Base-by-base conservation (phyloP, 2,329 filamentous ascomycete species). In the Clarireedia hainanense region DNA sequence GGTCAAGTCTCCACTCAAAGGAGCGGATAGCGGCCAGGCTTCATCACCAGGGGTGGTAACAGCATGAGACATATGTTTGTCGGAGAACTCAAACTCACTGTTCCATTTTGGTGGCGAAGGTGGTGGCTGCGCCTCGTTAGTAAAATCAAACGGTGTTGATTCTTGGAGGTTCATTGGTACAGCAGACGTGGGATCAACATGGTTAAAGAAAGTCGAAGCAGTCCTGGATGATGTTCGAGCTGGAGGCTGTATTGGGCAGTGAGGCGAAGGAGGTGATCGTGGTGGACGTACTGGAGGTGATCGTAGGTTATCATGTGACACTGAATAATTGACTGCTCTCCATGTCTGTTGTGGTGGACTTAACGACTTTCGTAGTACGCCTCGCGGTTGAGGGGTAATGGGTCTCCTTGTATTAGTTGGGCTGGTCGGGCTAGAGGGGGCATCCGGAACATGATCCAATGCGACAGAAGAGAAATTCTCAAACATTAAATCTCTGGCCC, bases 221-320 rank as follows among this genome's bases (percentile, higher is more conserved):
- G 61, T 66, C 39, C 80, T 77, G 61, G 81, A 84, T 0, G 81
- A 83, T 23, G 76, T 70, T 23, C 81, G 76, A 3, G 77, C 76
- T 5, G 79, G 80, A 3, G 76, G 74, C 12, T 75, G 67, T 3
- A 77, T 74, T 2, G 75, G 72, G 15, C 66, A 63, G 52, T 69
- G 60, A 58, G 69, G 68, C 20, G 64, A 69, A 12, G 75, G 53
- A 24, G 68, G 75, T 12, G 77, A 78, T 53, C 78, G 73, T 12
- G 77, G 76, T 40, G 78, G 77, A 17, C 77, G 76, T 37, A 76
- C 75, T 15, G 78, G 76, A 17, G 74, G 71, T 46, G 53, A 56
- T 50, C 62, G 59, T 4, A 70, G 40, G 52, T 65, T 67, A 50
- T 56, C 6, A 77, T 74, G 3, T 75, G 72, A 23, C 65, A 63